Evolutionary conservation across 768 basidiomycete species (phyloP).

Genomic region (Omphalotus guepiniiformis): DNA sequence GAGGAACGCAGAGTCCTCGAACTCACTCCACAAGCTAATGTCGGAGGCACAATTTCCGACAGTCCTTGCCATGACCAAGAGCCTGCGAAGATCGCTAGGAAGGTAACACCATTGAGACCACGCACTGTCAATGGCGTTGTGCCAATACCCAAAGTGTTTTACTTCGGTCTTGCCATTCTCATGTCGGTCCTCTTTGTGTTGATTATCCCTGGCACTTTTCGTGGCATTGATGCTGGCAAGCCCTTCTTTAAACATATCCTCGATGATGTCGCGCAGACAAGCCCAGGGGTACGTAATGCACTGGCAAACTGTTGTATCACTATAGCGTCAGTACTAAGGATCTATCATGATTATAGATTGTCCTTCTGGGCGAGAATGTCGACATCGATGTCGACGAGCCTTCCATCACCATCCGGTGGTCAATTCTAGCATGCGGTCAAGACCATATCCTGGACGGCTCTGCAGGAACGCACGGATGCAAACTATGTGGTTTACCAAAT

Average conservation of each 20-base stretch:
- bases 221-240: constrained; percentile 39
- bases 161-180: constrained; percentile 33
- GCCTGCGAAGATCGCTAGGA: neutral
- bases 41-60: neutral
- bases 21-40: neutral
- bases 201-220: constrained; percentile 45
- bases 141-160: constrained; percentile 8
- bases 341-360: constrained; percentile 33
- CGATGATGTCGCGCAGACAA: constrained; percentile 33
- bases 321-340: neutral
- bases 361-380: constrained; percentile 52
- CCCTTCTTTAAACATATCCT: constrained; percentile 36
- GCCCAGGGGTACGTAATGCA: constrained; percentile 39
- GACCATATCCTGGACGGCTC: constrained; percentile 42
- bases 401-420: constrained; percentile 52
- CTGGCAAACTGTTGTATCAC: neutral
- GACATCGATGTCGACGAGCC: constrained; percentile 60
- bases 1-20: too few relatives aligned
- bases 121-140: constrained; percentile 5
- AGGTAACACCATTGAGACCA: neutral
- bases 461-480: constrained; percentile 40
- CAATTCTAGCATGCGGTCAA: constrained; percentile 48
- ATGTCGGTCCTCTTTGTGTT: constrained; percentile 46
- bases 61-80: too few relatives aligned
- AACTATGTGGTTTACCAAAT: constrained; percentile 42